phyloP scores from a whole-genome alignment of 106 monocot genomes.

The Platanthera guangdongensis region DNA sequence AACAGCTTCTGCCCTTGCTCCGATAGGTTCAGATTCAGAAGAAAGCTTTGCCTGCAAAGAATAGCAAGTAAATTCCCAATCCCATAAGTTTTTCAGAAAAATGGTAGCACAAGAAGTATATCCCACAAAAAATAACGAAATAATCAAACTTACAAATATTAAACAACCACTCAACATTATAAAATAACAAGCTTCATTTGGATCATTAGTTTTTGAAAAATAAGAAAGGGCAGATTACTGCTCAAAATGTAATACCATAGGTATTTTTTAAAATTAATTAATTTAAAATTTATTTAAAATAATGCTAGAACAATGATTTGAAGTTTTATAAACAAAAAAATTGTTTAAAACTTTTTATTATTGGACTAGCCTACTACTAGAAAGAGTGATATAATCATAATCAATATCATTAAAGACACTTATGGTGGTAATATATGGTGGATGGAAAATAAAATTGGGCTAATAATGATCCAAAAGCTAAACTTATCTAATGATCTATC shows the following conservation, averaged over 20 bases:
- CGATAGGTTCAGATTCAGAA: constrained; percentile 86
- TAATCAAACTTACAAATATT: not conserved
- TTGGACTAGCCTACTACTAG: too few species aligned
- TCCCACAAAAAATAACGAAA: not conserved
- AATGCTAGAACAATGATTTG: too few species aligned
- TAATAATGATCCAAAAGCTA: too few species aligned
- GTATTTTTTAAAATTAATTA: too few species aligned
- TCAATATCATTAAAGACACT: too few species aligned
- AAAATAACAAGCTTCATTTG: not conserved
- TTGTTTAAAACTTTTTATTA: too few species aligned
- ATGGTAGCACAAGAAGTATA: not conserved
- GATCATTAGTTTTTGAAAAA: not conserved
- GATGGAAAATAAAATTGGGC: too few species aligned
- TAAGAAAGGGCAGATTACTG: not conserved
- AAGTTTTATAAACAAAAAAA: too few species aligned
- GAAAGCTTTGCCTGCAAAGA: constrained; percentile 65
- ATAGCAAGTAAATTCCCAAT: not conserved
- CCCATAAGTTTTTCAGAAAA: not conserved
- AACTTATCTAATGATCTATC: too few species aligned
- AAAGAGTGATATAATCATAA: too few species aligned
- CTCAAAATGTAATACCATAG: not conserved
- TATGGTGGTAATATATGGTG: too few species aligned
- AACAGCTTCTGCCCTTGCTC: constrained; percentile 94
- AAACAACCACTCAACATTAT: not conserved
- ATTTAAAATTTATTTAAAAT: too few species aligned